phyloP scores from a whole-genome alignment of 2,329 filamentous ascomycete genomes.

The Neoscytalidium dimidiatum region DNA sequence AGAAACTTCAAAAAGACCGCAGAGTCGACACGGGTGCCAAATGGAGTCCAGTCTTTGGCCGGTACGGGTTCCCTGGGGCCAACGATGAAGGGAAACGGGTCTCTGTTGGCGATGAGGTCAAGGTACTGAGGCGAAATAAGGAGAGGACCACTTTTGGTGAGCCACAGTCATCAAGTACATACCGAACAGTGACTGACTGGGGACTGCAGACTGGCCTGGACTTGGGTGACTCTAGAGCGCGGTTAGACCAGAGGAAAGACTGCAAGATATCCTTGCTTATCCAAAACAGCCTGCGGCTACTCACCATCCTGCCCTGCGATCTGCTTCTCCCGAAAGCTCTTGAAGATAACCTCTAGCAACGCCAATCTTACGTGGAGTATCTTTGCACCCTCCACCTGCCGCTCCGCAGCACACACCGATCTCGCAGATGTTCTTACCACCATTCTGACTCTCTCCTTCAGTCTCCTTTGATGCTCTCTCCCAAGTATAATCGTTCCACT shows the following conservation, averaged over 20 bases:
- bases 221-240: not conserved
- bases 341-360: not conserved
- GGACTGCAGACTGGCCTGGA: constrained; percentile 8
- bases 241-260: not conserved
- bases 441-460: not conserved
- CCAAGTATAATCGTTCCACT: not conserved
- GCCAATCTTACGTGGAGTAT: not conserved
- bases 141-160: constrained; percentile 47
- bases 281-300: not conserved
- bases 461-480: no score
- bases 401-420: not conserved
- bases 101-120: constrained; percentile 47
- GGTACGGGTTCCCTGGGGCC: constrained; percentile 45
- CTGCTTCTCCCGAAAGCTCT: not conserved
- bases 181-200: not conserved
- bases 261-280: not conserved
- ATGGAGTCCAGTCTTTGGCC: constrained; percentile 51
- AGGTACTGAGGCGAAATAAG: constrained; percentile 40
- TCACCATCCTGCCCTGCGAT: not conserved
- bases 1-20: constrained; percentile 47
- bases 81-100: constrained; percentile 33
- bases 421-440: not conserved
- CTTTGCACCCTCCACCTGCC: not conserved
- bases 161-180: constrained; percentile 18
- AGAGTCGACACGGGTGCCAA: constrained; percentile 48